Evolutionary conservation across 352 stramenopile genomes (phyloP), one percentile per base, ranked within the genome.

Genomic region (Plasmopara halstedii): DNA sequence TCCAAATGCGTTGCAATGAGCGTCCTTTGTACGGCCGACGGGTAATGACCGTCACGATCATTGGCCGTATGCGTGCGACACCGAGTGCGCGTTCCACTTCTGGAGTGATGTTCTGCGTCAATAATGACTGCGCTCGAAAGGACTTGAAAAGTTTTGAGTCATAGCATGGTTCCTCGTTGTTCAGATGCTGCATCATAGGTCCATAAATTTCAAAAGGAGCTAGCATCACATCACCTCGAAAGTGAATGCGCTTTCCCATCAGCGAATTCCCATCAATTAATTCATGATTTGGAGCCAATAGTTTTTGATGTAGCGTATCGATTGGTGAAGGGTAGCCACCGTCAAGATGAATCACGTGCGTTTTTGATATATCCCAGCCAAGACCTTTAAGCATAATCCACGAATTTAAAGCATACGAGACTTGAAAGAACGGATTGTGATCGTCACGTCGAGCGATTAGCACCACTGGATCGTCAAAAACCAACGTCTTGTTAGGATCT

Each of bases 151-250:
- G n/a, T 32, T 76, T 42, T 20, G 67, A 84, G 6, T 69, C 52
- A 14, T 56, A 53, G 42, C 78, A 90, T 26, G 72, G 70, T 43
- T 90, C 70, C 7, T 67, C 47, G 31, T 87, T 50, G 42, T 90
- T 58, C 33, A 90, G 40, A 34, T 90, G 78, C 50, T 83, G 62
- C 67, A 87, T 85, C 58, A 88, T 73, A 0, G 73, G 71, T 0
- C 78, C 75, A 0, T 52, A 68, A 3, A 56, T 42, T 11, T 90
- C 78, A 20, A 58, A 85, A 13, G 75, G 73, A 10, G 68, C 57
- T 4, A 87, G 26, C 36, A 85, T 6, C 7, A 79, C 78, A 8
- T 72, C 44, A 8, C 75, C 73, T 15, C 53, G 56, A 13, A 83
- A 79, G 15, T 70, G 62, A 5, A 76, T 45, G 2, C 54, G 43